Conservation (phyloP, 305 asterid genomes). For the Stenogyne calaminthoides region DNA sequence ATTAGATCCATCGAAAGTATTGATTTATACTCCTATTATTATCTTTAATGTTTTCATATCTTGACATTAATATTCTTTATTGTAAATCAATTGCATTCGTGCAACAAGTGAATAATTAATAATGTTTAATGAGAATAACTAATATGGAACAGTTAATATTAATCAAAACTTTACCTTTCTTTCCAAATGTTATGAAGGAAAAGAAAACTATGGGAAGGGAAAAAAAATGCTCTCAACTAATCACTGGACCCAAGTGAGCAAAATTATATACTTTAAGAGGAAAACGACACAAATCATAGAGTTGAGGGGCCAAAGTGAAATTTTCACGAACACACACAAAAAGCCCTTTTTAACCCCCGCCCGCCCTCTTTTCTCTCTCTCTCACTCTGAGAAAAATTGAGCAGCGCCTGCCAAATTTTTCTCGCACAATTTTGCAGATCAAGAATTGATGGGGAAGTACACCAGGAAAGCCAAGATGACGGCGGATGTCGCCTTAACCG, state of each 20-base stretch:
- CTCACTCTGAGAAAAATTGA: constrained; percentile 21
- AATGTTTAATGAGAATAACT: too few relatives aligned
- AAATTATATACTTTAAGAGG: neutral
- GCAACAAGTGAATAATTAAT: too few relatives aligned
- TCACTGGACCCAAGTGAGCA: neutral
- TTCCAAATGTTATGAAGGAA: neutral
- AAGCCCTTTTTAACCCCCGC: constrained; percentile 12
- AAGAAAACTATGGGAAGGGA: too few relatives aligned
- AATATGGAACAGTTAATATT: too few relatives aligned
- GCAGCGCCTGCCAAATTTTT: neutral
- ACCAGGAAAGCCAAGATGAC: constrained; percentile 53
- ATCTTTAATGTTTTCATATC: too few relatives aligned
- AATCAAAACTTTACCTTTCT: too few relatives aligned
- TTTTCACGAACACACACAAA: neutral
- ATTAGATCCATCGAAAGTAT: too few relatives aligned
- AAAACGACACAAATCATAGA: neutral
- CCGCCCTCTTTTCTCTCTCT: constrained; percentile 10
- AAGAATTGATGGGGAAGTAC: constrained; percentile 56
- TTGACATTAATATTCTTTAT: too few relatives aligned
- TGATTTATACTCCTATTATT: too few relatives aligned
- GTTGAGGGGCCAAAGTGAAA: constrained; percentile 15
- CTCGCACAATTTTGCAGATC: neutral
- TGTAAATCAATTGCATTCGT: too few relatives aligned
- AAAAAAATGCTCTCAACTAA: too few relatives aligned
- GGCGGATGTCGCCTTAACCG: constrained; percentile 56